Conservation (phyloP, 108 stramenopile genomes). For the Cyclotella choctawhatcheeana region DNA sequence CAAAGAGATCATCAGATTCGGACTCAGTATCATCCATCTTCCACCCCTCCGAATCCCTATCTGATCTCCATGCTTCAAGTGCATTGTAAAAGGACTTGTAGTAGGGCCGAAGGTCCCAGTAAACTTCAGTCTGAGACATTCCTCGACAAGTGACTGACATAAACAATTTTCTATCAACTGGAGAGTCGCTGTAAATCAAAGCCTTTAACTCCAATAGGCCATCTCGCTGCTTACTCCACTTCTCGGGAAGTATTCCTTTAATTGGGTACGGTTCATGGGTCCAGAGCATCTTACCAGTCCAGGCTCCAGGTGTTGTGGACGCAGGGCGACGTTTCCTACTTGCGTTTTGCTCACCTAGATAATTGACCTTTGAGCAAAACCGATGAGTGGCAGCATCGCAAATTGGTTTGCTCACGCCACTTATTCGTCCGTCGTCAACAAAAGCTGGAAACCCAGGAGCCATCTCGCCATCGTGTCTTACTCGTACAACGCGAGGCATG, state of each 20-base stretch:
- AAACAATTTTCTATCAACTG: not conserved
- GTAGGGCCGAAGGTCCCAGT: constrained; percentile 3
- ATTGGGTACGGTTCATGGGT: not conserved
- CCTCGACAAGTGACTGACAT: not conserved
- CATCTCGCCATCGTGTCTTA: constrained; percentile 28
- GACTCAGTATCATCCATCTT: not conserved
- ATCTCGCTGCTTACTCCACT: not conserved
- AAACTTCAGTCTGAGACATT: constrained; percentile 5
- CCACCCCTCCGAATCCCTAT: constrained; percentile 7
- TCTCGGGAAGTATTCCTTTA: not conserved
- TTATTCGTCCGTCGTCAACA: constrained; percentile 35
- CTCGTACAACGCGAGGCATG: constrained; percentile 31
- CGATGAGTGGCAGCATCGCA: constrained; percentile 2
- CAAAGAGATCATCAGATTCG: not conserved
- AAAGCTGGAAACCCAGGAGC: constrained; percentile 27
- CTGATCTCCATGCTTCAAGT: constrained; percentile 7
- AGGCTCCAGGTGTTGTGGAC: constrained; percentile 8
- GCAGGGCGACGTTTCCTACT: constrained; percentile 5
- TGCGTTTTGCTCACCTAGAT: constrained; percentile 12
- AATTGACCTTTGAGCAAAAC: not conserved
- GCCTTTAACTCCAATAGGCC: not conserved
- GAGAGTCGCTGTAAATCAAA: too few relatives aligned
- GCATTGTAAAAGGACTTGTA: constrained; percentile 20
- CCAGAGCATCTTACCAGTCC: constrained; percentile 13
- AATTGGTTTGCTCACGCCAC: constrained; percentile 6